phyloP scores from a whole-genome alignment of 1,284 basidiomycete genomes.

The Apiotrichum domesticum region DNA sequence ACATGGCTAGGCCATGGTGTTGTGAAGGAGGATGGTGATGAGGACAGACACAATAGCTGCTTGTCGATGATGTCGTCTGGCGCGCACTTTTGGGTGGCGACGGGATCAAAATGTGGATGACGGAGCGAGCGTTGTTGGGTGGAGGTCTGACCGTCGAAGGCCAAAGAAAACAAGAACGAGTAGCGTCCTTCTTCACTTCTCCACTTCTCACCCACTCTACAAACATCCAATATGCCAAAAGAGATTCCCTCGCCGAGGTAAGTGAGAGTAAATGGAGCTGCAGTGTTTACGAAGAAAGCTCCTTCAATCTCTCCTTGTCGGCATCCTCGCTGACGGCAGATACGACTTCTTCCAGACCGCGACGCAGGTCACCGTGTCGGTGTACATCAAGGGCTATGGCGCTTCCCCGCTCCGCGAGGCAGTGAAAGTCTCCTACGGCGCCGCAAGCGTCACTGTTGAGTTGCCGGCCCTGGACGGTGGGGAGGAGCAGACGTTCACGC shows the following conservation, averaged over 20 bases:
- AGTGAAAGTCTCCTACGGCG: conserved; percentile 54
- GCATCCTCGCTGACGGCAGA: conserved; percentile 46
- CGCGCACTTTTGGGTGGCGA: conserved; percentile 2
- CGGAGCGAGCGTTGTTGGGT: not conserved
- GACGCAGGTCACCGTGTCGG: conserved; percentile 62
- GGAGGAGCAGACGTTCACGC: conserved; percentile 49
- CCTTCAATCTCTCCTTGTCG: no score
- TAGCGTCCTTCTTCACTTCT: not conserved
- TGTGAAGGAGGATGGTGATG: not conserved
- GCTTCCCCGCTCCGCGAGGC: conserved; percentile 52
- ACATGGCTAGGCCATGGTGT: conserved; percentile 5
- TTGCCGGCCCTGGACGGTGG: conserved; percentile 58
- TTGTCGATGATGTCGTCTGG: not conserved
- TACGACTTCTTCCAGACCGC: conserved; percentile 86
- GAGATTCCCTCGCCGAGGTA: not conserved
- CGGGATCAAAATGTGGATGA: conserved; percentile 3
- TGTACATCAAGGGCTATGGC: conserved; percentile 66
- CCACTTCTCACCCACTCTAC: not conserved
- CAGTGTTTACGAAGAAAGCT: no score
- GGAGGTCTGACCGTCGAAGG: not conserved
- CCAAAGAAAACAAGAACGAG: not conserved
- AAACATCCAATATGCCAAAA: not conserved
- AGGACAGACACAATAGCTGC: not conserved
- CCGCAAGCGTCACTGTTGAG: conserved; percentile 11
- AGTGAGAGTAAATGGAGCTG: not conserved